Percentiles rank a stretch among this genome's conserved stretches.
These are phyloP conservation scores for Calonectria pauciramosa DNA, from an alignment of 2,329 filamentous ascomycete genomes.

Conservation along the genomic window DNA sequence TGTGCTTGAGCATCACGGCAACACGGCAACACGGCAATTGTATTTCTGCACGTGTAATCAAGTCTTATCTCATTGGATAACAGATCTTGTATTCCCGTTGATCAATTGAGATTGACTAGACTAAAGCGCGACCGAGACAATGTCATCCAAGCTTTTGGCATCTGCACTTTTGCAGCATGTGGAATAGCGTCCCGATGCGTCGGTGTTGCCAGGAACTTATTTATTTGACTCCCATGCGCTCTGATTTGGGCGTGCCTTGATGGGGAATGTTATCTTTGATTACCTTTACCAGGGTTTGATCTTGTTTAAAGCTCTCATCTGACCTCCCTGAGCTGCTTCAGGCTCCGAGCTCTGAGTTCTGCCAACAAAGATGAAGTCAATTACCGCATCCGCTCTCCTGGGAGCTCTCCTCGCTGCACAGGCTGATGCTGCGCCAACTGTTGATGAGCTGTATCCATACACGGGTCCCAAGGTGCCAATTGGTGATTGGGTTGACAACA, in stretches of 20 bases:
- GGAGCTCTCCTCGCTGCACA: conserved; percentile 23
- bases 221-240: background rate
- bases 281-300: background rate
- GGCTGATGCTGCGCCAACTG: conserved; percentile 33
- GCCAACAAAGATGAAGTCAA: conserved; percentile 11
- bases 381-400: conserved; percentile 1
- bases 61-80: background rate
- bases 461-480: conserved; percentile 62
- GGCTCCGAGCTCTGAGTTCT: background rate
- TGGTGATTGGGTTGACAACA: conserved; percentile 65
- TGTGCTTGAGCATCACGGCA: conserved; percentile 3
- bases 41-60: conserved; percentile 12
- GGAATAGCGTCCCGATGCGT: background rate
- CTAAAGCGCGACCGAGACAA: conserved; percentile 3
- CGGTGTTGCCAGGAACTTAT: background rate
- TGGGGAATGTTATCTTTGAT: background rate
- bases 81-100: background rate
- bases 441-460: conserved; percentile 61
- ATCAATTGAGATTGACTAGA: background rate
- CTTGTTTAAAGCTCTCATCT: background rate
- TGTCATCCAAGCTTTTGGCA: background rate
- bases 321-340: background rate
- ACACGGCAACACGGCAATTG: conserved; percentile 12
- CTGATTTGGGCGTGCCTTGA: background rate
- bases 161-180: background rate